phyloP scores from a whole-genome alignment of 768 basidiomycete species.

The Leccinum fibrillosum region DNA sequence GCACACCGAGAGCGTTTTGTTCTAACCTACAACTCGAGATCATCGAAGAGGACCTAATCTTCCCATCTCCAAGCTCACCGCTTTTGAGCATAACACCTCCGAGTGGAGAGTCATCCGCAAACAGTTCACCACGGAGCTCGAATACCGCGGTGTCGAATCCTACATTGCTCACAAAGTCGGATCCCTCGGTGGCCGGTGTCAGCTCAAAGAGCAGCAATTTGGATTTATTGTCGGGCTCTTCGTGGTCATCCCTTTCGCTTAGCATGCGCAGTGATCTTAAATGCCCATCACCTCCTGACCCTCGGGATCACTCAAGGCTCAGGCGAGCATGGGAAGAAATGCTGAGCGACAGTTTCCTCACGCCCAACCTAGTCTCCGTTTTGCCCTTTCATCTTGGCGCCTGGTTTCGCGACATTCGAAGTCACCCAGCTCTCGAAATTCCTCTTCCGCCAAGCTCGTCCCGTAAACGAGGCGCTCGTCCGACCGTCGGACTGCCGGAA shows the following conservation, averaged over 20 bases:
- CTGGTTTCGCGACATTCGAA: constrained; percentile 52
- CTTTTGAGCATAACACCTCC: constrained; percentile 1
- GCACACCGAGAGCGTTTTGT: neutral
- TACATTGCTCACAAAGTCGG: constrained; percentile 21
- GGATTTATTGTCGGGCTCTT: constrained; percentile 13
- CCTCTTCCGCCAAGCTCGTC: constrained; percentile 54
- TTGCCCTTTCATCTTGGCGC: constrained; percentile 65
- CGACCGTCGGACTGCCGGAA: constrained; percentile 15
- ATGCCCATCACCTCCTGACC: constrained; percentile 34
- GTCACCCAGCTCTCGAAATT: constrained; percentile 46
- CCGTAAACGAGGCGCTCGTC: constrained; percentile 16
- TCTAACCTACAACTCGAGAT: constrained; percentile 40
- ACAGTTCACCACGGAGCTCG: constrained; percentile 27
- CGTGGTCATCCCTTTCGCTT: constrained; percentile 23
- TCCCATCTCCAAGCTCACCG: constrained; percentile 45
- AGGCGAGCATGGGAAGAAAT: constrained; percentile 66
- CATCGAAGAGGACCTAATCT: constrained; percentile 71
- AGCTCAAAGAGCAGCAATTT: constrained; percentile 14
- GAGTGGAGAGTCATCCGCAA: constrained; percentile 16
- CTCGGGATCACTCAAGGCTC: constrained; percentile 61
- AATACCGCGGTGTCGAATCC: constrained; percentile 23
- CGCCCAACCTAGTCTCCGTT: constrained; percentile 51
- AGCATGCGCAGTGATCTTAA: constrained; percentile 11
- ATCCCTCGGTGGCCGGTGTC: constrained; percentile 15
- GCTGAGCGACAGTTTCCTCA: constrained; percentile 56